Evolutionary conservation across 352 stramenopile genomes (phyloP).

Genomic region (Pythium utonaiense): DNA sequence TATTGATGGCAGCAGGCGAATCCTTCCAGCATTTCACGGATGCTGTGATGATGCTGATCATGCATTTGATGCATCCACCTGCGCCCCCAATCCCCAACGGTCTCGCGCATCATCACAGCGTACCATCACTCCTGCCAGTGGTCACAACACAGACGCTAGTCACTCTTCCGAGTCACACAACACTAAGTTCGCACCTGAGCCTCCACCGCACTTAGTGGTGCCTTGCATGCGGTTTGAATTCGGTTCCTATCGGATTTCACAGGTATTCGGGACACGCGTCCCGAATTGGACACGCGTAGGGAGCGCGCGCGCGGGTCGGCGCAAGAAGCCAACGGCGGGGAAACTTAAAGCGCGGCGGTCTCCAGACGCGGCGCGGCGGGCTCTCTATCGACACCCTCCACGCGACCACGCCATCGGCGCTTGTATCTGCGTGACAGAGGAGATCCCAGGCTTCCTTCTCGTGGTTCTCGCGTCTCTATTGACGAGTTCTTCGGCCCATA

Average conservation of each 20-base stretch:
- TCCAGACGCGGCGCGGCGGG: background rate
- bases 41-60: too few species aligned
- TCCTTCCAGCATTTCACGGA: too few species aligned
- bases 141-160: too few species aligned
- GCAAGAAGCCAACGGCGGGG: background rate
- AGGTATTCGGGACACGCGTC: conserved; percentile 3
- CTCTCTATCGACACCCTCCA: background rate
- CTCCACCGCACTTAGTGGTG: background rate
- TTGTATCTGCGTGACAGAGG: conserved; percentile 5
- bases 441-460: conserved; percentile 12
- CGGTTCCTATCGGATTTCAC: background rate
- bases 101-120: too few species aligned
- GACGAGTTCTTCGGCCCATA: background rate
- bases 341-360: background rate
- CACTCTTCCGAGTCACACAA: too few species aligned
- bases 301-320: conserved; percentile 4
- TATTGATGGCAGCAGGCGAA: too few species aligned
- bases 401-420: background rate
- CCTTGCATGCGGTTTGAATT: background rate
- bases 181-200: background rate
- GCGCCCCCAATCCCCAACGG: too few species aligned
- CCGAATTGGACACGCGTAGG: conserved; percentile 1
- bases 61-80: too few species aligned
- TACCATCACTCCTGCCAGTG: too few species aligned
- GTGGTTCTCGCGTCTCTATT: background rate